Evolutionary conservation across 2,329 filamentous ascomycete genomes (phyloP).

Genomic region (Lomentospora prolificans): DNA sequence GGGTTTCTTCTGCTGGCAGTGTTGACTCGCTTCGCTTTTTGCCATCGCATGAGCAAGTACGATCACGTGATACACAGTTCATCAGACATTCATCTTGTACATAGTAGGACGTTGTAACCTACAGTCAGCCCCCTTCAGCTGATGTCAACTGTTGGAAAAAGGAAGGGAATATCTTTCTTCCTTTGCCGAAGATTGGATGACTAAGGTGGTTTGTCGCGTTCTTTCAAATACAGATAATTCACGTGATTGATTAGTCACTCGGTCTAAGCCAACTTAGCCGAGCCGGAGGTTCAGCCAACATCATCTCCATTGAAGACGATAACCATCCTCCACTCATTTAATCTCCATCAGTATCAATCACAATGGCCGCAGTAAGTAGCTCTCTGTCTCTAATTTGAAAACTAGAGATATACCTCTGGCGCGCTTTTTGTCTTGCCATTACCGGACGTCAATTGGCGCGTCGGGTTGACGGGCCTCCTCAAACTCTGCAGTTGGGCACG

Average conservation of each 20-base stretch:
- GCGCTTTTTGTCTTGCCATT: neutral
- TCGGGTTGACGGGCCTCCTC: neutral
- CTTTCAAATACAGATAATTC: too few relatives aligned
- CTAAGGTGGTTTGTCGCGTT: too few relatives aligned
- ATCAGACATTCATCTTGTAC: too few relatives aligned
- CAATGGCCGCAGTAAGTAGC: constrained; percentile 9
- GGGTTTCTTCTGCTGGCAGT: neutral
- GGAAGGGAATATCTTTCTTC: neutral
- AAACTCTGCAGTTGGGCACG: neutral
- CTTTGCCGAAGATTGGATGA: neutral
- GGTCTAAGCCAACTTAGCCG: neutral
- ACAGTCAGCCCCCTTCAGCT: neutral
- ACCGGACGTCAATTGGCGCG: constrained; percentile 4
- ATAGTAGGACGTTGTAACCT: too few relatives aligned
- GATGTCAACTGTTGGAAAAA: neutral
- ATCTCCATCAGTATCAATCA: constrained; percentile 6
- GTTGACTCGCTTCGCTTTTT: too few relatives aligned
- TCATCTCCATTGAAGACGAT: constrained; percentile 8
- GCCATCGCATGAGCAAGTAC: too few relatives aligned
- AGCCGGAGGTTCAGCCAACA: constrained; percentile 6
- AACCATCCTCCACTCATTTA: constrained; percentile 8
- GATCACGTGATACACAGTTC: too few relatives aligned
- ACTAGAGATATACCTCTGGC: neutral
- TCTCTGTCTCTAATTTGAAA: neutral
- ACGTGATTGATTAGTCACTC: constrained; percentile 7